These are phyloP conservation scores for Solanum lycopersicoides DNA, from an alignment of 257 asterid genomes.

Conservation along the genomic window DNA sequence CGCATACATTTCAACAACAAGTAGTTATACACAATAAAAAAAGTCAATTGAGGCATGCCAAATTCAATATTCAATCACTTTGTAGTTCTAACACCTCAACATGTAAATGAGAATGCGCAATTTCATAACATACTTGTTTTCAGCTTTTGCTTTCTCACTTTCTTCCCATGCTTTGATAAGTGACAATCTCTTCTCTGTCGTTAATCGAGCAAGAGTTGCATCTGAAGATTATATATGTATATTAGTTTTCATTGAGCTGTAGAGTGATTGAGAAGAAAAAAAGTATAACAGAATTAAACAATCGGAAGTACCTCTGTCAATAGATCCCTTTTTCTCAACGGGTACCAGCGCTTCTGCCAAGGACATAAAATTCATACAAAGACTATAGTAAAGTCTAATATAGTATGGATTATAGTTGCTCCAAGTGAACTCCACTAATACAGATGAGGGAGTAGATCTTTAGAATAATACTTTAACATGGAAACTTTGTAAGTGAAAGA, in stretches of 20 bases:
- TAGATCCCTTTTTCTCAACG: constrained; percentile 55
- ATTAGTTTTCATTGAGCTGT: background rate
- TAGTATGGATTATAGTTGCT: background rate
- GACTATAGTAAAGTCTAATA: background rate
- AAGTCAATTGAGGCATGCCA: background rate
- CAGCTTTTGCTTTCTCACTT: constrained; percentile 86
- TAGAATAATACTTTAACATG: too few relatives aligned
- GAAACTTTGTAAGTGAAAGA: too few relatives aligned
- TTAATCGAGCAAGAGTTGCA: constrained; percentile 64
- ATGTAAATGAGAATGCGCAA: background rate
- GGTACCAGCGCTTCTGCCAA: constrained; percentile 43
- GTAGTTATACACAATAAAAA: background rate
- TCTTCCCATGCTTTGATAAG: constrained; percentile 95
- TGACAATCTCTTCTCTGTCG: constrained; percentile 72
- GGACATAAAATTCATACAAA: background rate
- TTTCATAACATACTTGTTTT: constrained; percentile 52
- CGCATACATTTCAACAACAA: too few relatives aligned
- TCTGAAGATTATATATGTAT: constrained; percentile 15
- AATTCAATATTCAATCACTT: background rate
- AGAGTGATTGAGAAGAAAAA: background rate
- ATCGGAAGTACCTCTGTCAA: constrained; percentile 54
- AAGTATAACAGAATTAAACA: background rate
- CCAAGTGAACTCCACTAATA: background rate
- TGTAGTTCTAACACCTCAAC: background rate
- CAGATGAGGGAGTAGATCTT: background rate